Conservation (phyloP, 805 yeast species). For the Myxozyma lipomycoides region DNA sequence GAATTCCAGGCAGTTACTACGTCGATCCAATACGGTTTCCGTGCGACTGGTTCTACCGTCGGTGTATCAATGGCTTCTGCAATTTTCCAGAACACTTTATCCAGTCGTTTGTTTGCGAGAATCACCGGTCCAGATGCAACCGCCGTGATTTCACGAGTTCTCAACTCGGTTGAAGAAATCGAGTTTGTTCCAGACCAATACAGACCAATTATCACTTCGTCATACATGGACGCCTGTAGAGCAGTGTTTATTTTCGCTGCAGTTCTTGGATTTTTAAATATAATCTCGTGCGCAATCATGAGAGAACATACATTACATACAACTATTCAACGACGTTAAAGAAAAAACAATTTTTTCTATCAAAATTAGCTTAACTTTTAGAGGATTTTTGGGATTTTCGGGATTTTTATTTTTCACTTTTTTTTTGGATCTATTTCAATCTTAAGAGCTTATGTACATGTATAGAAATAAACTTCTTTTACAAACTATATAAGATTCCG, state of each 20-base stretch:
- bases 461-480: too few relatives aligned
- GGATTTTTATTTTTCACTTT: background rate
- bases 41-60: constrained; percentile 81
- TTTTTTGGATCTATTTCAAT: constrained; percentile 2
- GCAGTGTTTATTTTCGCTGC: constrained; percentile 49
- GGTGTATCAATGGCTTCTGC: constrained; percentile 72
- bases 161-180: constrained; percentile 51
- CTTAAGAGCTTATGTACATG: constrained; percentile 1
- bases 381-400: too few relatives aligned
- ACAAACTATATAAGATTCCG: too few relatives aligned
- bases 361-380: too few relatives aligned
- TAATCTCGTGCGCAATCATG: constrained; percentile 45
- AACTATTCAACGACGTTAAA: constrained; percentile 34
- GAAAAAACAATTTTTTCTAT: too few relatives aligned
- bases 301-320: constrained; percentile 55
- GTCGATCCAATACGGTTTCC: constrained; percentile 81
- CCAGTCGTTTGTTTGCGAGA: constrained; percentile 31
- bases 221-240: constrained; percentile 50
- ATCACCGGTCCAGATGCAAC: constrained; percentile 33
- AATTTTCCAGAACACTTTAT: constrained; percentile 53
- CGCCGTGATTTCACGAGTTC: constrained; percentile 41
- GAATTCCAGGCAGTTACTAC: constrained; percentile 79
- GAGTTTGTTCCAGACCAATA: constrained; percentile 46
- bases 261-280: constrained; percentile 43
- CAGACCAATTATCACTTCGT: constrained; percentile 40